Conservation (phyloP, 257 asterid species). For the Solanum dulcamara region DNA sequence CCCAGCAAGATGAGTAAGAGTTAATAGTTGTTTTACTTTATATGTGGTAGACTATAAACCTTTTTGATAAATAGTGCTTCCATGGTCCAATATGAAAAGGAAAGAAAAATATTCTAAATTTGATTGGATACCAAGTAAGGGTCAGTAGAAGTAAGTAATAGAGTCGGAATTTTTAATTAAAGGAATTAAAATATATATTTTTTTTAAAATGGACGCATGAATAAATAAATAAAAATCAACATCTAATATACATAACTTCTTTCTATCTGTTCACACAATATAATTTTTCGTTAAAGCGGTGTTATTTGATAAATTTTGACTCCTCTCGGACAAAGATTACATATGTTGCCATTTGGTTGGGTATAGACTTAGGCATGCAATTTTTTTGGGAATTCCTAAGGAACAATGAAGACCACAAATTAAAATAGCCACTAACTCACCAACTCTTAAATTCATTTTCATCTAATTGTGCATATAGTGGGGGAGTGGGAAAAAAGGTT, state of each 20-base stretch:
- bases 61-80: not conserved
- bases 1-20: not conserved
- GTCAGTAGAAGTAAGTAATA: not conserved
- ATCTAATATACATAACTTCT: not conserved
- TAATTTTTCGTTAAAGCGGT: not conserved
- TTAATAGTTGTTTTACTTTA: not conserved
- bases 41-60: not conserved
- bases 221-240: not conserved
- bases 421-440: conserved; percentile 5
- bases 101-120: not conserved
- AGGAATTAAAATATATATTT: rapidly evolving
- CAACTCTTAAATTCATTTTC: not conserved
- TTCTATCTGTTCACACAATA: not conserved
- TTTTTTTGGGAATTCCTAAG: not conserved
- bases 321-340: too few species aligned
- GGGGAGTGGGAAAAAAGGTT: not conserved
- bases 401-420: not conserved
- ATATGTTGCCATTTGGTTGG: not conserved
- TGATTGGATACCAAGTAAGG: not conserved
- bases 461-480: not conserved
- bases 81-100: not conserved
- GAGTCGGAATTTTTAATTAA: not conserved
- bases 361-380: not conserved
- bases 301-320: too few species aligned
- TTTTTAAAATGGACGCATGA: not conserved